These are phyloP conservation scores for Chaetoceros tenuissimus DNA, from an alignment of 108 stramenopile species.

Conservation along the genomic window DNA sequence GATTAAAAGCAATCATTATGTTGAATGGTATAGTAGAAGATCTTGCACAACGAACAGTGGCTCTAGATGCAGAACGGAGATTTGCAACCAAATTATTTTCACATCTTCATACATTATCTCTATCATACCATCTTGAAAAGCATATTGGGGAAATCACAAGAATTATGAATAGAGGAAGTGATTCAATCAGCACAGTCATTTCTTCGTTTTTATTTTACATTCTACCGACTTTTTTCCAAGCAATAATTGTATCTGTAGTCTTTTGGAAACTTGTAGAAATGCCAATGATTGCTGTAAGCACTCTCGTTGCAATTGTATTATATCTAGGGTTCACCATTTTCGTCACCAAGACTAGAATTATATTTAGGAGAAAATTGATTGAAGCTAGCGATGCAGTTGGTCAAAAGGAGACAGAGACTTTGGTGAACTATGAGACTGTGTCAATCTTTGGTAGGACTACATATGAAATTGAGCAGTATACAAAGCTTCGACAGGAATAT, in stretches of 20 bases:
- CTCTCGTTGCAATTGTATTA: slow-evolving; percentile 12
- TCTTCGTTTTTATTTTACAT: slow-evolving; percentile 23
- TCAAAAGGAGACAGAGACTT: slow-evolving; percentile 30
- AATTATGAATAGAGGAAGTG: slow-evolving; percentile 22
- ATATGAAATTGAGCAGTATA: slow-evolving; percentile 24
- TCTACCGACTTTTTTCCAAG: slow-evolving; percentile 29
- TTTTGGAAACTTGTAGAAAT: slow-evolving; percentile 36
- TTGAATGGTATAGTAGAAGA: slow-evolving; percentile 3
- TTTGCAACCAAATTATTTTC: slow-evolving; percentile 22
- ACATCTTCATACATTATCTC: slow-evolving; percentile 20
- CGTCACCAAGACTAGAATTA: slow-evolving; percentile 22
- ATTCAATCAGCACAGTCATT: slow-evolving; percentile 22
- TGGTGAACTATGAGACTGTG: slow-evolving; percentile 39
- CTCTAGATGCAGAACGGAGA: slow-evolving; percentile 28
- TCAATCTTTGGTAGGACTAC: slow-evolving; percentile 32
- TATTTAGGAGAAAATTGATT: slow-evolving; percentile 18
- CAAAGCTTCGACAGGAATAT: slow-evolving; percentile 19
- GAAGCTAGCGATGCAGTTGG: slow-evolving; percentile 28
- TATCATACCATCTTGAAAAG: slow-evolving; percentile 29
- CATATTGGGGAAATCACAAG: slow-evolving; percentile 29
- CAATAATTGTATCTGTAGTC: slow-evolving; percentile 17
- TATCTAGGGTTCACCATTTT: slow-evolving; percentile 20
- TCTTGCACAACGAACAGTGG: slow-evolving; percentile 21
- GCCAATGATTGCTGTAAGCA: slow-evolving; percentile 18
- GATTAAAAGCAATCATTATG: slow-evolving; percentile 6